A percentile compares a stretch with the other conserved stretches of the same genome.
Conservation (phyloP, 257 asterid species). For the Fraxinus cuspidata region DNA sequence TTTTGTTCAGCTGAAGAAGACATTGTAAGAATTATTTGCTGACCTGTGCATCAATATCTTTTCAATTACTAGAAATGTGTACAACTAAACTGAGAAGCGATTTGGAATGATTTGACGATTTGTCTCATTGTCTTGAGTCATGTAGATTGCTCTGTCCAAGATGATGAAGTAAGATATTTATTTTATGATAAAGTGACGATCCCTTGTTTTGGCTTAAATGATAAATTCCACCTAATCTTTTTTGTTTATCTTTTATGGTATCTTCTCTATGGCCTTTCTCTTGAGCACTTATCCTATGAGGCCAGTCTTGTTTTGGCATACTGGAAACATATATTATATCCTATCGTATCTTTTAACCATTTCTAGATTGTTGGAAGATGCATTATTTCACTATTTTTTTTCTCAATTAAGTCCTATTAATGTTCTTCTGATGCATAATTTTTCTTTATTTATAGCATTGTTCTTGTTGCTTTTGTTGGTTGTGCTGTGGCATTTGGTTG, state of each 20-base stretch:
- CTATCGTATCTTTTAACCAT: neutral
- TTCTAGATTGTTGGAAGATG: neutral
- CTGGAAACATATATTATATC: no score
- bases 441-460: slow-evolving; percentile 51
- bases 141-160: neutral
- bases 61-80: neutral
- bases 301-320: neutral
- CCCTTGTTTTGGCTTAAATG: neutral
- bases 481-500: slow-evolving; percentile 90
- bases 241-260: neutral
- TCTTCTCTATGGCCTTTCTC: neutral
- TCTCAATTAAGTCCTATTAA: neutral
- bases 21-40: no score
- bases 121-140: neutral
- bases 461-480: slow-evolving; percentile 78
- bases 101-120: neutral
- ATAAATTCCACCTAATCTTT: neutral
- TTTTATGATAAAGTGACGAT: neutral
- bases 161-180: neutral
- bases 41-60: neutral
- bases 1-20: no score
- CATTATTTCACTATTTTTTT: neutral
- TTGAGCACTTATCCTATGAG: neutral
- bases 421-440: slow-evolving; percentile 2
- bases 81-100: neutral